These are phyloP conservation scores for Leptographium procerum DNA, from an alignment of 2,329 filamentous ascomycete species.

Conservation along the genomic window DNA sequence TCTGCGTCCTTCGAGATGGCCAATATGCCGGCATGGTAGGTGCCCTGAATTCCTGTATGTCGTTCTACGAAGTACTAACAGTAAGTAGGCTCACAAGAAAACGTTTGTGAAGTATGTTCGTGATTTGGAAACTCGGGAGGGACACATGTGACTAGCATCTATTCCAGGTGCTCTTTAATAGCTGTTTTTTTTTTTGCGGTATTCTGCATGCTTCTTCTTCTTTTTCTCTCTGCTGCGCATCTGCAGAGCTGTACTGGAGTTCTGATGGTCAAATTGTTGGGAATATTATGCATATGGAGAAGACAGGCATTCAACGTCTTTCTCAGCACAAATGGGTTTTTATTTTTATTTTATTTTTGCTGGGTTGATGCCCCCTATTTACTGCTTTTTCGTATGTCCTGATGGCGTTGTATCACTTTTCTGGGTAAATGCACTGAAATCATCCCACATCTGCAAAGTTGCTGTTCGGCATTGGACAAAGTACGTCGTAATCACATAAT, in stretches of 20 bases:
- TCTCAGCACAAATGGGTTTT: too few relatives aligned
- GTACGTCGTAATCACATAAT: background rate
- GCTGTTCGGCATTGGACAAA: too few relatives aligned
- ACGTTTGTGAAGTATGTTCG: constrained; percentile 91
- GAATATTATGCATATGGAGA: background rate
- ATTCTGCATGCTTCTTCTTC: background rate
- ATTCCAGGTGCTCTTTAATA: background rate
- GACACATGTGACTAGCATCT: background rate
- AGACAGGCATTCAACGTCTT: too few relatives aligned
- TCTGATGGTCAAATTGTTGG: background rate
- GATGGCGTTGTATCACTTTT: too few relatives aligned
- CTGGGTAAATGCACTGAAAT: too few relatives aligned
- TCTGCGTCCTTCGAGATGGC: constrained; percentile 79
- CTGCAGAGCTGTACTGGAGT: background rate
- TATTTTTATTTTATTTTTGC: too few relatives aligned
- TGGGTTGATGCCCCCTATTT: too few relatives aligned
- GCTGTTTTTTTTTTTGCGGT: background rate
- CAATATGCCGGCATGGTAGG: constrained; percentile 79
- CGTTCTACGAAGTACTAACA: background rate
- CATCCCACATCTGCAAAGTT: too few relatives aligned
- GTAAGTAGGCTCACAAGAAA: constrained; percentile 76
- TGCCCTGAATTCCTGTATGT: constrained; percentile 5
- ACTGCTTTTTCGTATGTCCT: too few relatives aligned
- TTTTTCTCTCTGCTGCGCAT: background rate
- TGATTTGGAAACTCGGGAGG: constrained; percentile 49